A percentile compares a stretch with the other conserved stretches of the same genome.
Conservation (phyloP, 306 rosid genomes). For the Cicer judaicum region DNA sequence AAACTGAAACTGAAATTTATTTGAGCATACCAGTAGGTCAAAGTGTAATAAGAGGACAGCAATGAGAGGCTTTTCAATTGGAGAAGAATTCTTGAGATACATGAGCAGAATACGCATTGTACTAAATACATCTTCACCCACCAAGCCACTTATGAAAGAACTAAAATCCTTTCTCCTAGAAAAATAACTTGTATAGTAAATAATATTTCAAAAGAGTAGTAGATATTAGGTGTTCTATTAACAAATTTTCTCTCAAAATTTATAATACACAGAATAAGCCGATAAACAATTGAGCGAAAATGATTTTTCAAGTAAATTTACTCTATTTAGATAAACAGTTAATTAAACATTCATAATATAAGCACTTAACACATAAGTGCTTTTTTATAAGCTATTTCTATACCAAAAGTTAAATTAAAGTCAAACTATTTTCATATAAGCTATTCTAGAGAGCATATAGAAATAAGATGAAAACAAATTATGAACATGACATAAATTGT, state of each 20-base stretch:
- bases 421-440: too few species aligned
- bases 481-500: too few species aligned
- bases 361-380: too few species aligned
- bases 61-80: constrained; percentile 59
- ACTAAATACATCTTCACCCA: constrained; percentile 51
- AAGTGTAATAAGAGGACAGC: constrained; percentile 73
- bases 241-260: constrained; percentile 23
- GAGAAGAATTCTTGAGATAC: constrained; percentile 59
- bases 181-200: constrained; percentile 5
- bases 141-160: constrained; percentile 60
- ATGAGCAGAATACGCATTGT: constrained; percentile 58
- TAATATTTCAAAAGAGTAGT: constrained; percentile 22
- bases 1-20: not conserved
- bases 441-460: too few species aligned
- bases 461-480: too few species aligned
- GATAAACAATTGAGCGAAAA: not conserved
- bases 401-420: too few species aligned
- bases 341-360: too few species aligned
- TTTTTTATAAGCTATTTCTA: too few species aligned
- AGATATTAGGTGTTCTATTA: not conserved
- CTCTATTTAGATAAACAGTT: too few species aligned
- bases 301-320: not conserved
- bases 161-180: constrained; percentile 71
- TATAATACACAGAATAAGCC: not conserved
- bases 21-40: constrained; percentile 53